Conservation (phyloP, 2,329 filamentous ascomycete genomes). For the Teratosphaeria gauchensis region DNA sequence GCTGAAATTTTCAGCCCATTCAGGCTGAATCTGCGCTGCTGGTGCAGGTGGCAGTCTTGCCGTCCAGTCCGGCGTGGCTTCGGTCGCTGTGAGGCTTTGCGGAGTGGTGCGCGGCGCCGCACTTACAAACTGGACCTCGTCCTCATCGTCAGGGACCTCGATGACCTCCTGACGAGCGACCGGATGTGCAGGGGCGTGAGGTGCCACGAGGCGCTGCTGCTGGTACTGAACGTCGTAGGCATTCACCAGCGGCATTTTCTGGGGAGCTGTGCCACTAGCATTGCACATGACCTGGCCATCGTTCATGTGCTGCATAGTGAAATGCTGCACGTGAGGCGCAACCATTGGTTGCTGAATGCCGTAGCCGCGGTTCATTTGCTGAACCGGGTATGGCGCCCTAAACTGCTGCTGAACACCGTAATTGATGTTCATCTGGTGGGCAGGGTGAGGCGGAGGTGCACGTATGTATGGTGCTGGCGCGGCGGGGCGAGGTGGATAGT, state of each 20-base stretch:
- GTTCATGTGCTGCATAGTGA: background rate
- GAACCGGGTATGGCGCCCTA: background rate
- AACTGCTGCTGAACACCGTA: too few relatives aligned
- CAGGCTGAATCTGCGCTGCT: background rate
- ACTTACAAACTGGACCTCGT: background rate
- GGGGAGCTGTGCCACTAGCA: background rate
- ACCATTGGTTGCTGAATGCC: background rate
- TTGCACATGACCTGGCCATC: background rate
- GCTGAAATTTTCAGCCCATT: background rate
- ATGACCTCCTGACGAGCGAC: background rate
- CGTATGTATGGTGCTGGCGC: too few relatives aligned
- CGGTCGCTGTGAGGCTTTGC: background rate
- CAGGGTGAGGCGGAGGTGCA: too few relatives aligned
- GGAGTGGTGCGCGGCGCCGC: background rate
- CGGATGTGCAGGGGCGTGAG: background rate
- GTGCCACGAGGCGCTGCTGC: too few relatives aligned
- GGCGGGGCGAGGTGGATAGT: too few relatives aligned
- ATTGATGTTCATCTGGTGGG: background rate
- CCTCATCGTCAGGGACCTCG: background rate
- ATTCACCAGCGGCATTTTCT: background rate
- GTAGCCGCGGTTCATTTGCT: background rate
- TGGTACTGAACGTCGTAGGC: background rate
- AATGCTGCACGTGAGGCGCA: background rate
- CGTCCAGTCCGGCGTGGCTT: too few relatives aligned
- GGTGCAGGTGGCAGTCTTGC: background rate